Evolutionary conservation across 208 protist species (phyloP), one percentile per base, ranked within the genome.

Genomic region (Trypanosoma vivax): DNA sequence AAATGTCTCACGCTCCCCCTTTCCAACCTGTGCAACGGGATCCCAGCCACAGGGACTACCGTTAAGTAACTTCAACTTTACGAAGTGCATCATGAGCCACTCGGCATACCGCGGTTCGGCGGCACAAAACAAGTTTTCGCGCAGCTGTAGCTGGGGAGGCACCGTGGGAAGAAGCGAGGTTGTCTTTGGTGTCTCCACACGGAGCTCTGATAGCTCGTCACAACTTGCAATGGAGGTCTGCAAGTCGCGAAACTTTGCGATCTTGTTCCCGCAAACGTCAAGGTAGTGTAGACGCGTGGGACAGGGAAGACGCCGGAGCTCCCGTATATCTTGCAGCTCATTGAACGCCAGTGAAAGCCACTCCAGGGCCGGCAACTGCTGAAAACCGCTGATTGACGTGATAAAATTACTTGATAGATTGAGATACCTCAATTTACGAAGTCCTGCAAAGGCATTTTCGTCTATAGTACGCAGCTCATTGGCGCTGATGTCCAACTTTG

Each of bases 321-420:
- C 78, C 23, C 34, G 0, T 0, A 92, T 24, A 50, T 83, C 64
- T 5, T 50, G 29, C 10, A 92, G 53, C 11, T 71, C 58, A 49
- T 92, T 92, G 41, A 81, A 92, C 42, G 62, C 75, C 31, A 92
- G 65, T n/a, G 72, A 83, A 14, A 92, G 57, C 76, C 78, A 83
- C 49, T 76, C 62, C 3, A 92, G 60, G 18, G 49, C 45, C 0
- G 54, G 63, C 16, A 70, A 48, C 5, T 71, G 54, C 7, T 50
- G 10, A 25, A 88, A 79, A 29, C 50, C 50, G 28, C 54, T 56
- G 0, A 92, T 34, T 2, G 19, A 28, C 3, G 34, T 47, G 21
- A 92, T 56, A 21, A 64, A 67, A 54, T 92, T 92, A 50, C 75
- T 87, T 4, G 79, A 86, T 7, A 89, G 48, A 43, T 92, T 92